Conservation (phyloP, 139 green algal genomes). For the Asterochloris sp. region DNA sequence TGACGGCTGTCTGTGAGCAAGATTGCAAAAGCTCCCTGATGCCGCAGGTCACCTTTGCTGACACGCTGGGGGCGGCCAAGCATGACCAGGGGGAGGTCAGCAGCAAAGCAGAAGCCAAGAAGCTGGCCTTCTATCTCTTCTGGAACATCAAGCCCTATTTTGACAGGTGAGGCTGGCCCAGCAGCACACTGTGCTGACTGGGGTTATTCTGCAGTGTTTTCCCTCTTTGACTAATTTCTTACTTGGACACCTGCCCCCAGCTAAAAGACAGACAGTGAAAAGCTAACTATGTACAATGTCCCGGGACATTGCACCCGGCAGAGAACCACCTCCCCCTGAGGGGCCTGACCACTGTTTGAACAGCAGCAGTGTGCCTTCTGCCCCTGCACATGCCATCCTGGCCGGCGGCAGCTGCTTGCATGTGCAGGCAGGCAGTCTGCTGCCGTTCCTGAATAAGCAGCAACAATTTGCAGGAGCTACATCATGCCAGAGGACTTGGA, state of each 20-base stretch:
- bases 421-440: background rate
- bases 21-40: background rate
- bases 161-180: background rate
- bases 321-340: background rate
- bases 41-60: slow-evolving; percentile 36
- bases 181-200: too few species aligned
- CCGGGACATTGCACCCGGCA: too few species aligned
- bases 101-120: slow-evolving; percentile 56
- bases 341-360: background rate
- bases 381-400: background rate
- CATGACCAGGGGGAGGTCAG: slow-evolving; percentile 23
- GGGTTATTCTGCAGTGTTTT: too few species aligned
- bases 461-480: slow-evolving; percentile 24
- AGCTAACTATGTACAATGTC: too few species aligned
- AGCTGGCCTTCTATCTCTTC: slow-evolving; percentile 49
- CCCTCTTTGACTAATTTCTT: too few species aligned
- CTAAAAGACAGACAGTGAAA: too few species aligned
- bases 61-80: slow-evolving; percentile 37
- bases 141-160: slow-evolving; percentile 33
- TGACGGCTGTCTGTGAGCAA: too few species aligned
- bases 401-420: background rate
- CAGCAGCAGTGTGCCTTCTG: background rate
- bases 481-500: slow-evolving; percentile 54
- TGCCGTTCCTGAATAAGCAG: background rate
- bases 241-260: too few species aligned